Evolutionary conservation across 306 rosid genomes (phyloP), one percentile per base, ranked within the genome.

Genomic region (Malus orientalis): DNA sequence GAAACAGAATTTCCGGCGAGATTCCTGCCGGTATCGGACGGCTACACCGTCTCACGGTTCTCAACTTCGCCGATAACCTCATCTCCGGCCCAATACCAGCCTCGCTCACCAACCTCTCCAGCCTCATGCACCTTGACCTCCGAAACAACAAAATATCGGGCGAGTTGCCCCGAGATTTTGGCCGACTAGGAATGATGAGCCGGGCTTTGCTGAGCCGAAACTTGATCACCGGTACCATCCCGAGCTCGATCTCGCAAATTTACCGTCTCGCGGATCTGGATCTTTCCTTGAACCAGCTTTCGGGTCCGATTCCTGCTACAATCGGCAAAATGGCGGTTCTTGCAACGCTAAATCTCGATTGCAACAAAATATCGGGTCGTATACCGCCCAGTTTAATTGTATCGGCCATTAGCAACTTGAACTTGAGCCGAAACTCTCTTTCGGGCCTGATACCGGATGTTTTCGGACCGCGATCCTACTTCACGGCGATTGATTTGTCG

Each of bases 191-290:
- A 12, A 96, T 96, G 98, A 81, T 96, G 51, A 92, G 99, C 83
- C 87, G 99, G 32, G 98, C 98, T 5, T 66, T 96, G 66, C 76
- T 96, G 16, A 93, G 98, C 29, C 84, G 93, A 1, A 96, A 96
- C 83, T 66, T 62, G 47, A 33, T 96, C 33, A 68, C 82, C 32
- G 99, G 99, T n/a, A 19, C 76, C 5, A 84, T 96, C 3, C 98
- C 99, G 0, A 32, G 8, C 0, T 82, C 98, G 3, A 33, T 96
- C 2, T 81, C 97, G 0, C 32, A 4, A 10, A 92, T 96, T 55
- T 91, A 96, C 77, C 99, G 99, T 1, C 87, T 96, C 0, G 96
- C 98, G 0, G 99, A 96, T 73, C 85, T 91, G 33, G 99, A 96
- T 82, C 90, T 96, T 2, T 92, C 99, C 4, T 59, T 89, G 0